Evolutionary conservation across 768 basidiomycete genomes (phyloP).

Genomic region (Strobilomyces echinocephalus): DNA sequence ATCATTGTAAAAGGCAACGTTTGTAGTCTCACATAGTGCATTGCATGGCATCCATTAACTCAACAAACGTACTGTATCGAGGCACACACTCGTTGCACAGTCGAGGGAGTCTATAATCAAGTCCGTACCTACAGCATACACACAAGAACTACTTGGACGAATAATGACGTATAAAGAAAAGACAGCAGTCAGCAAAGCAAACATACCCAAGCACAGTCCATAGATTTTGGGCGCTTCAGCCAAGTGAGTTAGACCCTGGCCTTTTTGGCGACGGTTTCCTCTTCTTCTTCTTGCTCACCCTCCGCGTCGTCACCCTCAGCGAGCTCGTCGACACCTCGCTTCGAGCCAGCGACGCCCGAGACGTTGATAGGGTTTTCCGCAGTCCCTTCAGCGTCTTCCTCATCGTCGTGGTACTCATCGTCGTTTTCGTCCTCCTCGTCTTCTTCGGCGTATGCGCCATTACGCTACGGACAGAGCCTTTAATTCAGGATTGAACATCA

Average conservation of each 20-base stretch:
- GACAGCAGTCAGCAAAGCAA: neutral
- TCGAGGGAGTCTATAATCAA: neutral
- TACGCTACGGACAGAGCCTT: slow-evolving; percentile 4
- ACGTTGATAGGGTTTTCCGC: slow-evolving; percentile 11
- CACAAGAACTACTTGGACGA: too few species aligned
- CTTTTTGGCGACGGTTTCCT: slow-evolving; percentile 19
- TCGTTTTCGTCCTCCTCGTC: slow-evolving; percentile 18
- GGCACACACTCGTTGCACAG: too few species aligned
- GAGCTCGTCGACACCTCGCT: slow-evolving; percentile 25
- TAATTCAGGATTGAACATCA: neutral
- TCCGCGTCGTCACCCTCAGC: slow-evolving; percentile 1
- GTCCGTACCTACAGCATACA: too few species aligned
- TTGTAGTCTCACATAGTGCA: too few species aligned
- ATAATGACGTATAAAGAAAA: slow-evolving; percentile 19
- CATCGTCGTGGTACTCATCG: slow-evolving; percentile 12
- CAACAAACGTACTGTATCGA: too few species aligned
- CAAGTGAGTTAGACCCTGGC: slow-evolving; percentile 18
- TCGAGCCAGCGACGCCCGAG: slow-evolving; percentile 16
- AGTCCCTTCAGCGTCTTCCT: slow-evolving; percentile 15
- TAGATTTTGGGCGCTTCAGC: neutral
- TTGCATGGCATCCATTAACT: too few species aligned
- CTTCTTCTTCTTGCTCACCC: slow-evolving; percentile 8
- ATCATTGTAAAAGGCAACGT: too few species aligned
- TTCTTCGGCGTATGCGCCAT: slow-evolving; percentile 8
- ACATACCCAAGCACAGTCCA: neutral